Base-by-base conservation (phyloP, 345 rosid genomes). In the Heritiera littoralis region DNA sequence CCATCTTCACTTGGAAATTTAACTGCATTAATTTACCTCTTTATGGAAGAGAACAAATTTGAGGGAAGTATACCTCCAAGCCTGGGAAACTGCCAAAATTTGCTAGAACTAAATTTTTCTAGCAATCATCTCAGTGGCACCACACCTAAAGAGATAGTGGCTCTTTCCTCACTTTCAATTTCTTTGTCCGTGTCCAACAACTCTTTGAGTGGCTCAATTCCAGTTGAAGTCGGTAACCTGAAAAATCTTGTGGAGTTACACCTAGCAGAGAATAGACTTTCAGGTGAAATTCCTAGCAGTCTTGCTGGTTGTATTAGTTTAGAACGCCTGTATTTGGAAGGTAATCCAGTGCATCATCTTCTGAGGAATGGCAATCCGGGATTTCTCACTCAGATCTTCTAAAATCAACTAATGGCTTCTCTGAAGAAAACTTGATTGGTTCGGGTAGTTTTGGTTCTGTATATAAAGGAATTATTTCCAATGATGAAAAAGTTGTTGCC, bases 51-150 rank as follows among this genome's bases (percentile, higher is more conserved):
- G 1, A 83, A 86, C 67, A 67, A 23, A 17, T 69, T 80, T 0
- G 78, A 81, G 15, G 89, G 86, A 11, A 74, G 52, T 75, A 85
- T 85, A 20, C 86, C 89, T 76, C 38, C 72, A 3, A 85, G 77
- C 54, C 78, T 81, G 15, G 85, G 86, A 30, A 80, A 77, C n/a
- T 82, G 78, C 28, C 23, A 56, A 3, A 77, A 71, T 2, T 80
- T 86, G 65, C 54, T 17, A 51, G 49, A 15, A 46, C 59, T 87
- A 6, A 59, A 77, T 51, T 56, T 85, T 17, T 83, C 86, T 51
- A 68, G 71, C 17, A 85, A 87, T 81, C 59, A 69, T 23, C 80
- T 84, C 5, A 85, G 2, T 40, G 87, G 89, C 56, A 77, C 74
- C 77, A 74, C 83, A 76, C 86, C 86, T 20, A 74, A 35, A 73